These are phyloP conservation scores for Aristolochia californica DNA, from an alignment of 164 flowering plant species.

Conservation along the genomic window DNA sequence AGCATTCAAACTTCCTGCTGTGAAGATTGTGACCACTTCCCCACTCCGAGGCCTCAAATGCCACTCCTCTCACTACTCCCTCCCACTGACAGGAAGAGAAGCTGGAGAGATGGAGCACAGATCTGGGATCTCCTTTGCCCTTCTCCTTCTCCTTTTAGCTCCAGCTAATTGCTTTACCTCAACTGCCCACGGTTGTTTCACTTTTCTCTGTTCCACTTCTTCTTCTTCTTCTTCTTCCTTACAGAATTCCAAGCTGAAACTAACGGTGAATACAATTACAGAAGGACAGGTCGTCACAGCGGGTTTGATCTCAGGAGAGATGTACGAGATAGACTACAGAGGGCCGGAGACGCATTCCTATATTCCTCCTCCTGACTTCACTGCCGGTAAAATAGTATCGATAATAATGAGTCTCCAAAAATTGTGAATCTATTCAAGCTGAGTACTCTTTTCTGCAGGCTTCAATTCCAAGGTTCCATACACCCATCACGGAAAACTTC, in stretches of 20 bases:
- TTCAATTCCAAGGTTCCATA: background rate
- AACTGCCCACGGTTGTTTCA: no score
- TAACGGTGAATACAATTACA: background rate
- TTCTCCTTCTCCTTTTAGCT: no score
- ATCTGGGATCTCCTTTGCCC: no score
- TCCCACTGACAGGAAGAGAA: no score
- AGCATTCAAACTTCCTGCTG: background rate
- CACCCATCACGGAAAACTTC: background rate
- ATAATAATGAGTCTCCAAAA: background rate
- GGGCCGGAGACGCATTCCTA: conserved; percentile 84
- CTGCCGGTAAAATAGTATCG: background rate
- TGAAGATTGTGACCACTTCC: background rate
- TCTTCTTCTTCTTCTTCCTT: background rate
- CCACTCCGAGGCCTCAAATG: background rate
- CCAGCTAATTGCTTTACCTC: no score
- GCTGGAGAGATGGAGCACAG: no score
- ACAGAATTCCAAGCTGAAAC: background rate
- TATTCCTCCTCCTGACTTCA: conserved; percentile 43
- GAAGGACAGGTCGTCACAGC: background rate
- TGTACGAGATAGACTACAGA: conserved; percentile 76
- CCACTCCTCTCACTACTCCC: no score
- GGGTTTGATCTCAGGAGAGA: conserved; percentile 7
- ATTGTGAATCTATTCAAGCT: background rate
- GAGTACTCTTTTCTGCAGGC: background rate
- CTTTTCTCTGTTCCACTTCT: background rate